phyloP scores from a whole-genome alignment of 2,329 filamentous ascomycete species.

The Penicillium sp. region DNA sequence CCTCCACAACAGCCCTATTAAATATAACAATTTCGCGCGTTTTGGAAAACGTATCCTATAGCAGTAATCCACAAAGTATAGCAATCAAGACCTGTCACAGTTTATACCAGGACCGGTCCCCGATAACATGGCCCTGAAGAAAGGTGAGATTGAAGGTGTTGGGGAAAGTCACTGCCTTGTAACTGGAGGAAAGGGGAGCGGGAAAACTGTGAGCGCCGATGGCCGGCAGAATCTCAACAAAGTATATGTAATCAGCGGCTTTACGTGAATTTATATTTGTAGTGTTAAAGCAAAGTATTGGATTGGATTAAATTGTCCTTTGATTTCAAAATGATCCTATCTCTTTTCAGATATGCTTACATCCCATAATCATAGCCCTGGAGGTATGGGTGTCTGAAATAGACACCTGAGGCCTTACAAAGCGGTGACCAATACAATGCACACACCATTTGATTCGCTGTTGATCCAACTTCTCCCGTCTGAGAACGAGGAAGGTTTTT shows the following conservation, averaged over 20 bases:
- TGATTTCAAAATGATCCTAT: background rate
- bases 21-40: background rate
- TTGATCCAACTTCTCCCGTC: background rate
- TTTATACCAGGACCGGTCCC: slow-evolving; percentile 18
- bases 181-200: slow-evolving; percentile 25
- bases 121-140: slow-evolving; percentile 20
- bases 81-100: slow-evolving; percentile 5
- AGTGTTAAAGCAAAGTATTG: background rate
- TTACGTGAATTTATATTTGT: background rate
- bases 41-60: slow-evolving; percentile 3
- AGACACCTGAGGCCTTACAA: slow-evolving; percentile 9
- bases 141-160: slow-evolving; percentile 1
- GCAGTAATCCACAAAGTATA: background rate
- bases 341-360: background rate
- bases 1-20: slow-evolving; percentile 1
- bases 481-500: background rate
- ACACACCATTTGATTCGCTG: background rate
- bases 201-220: slow-evolving; percentile 26
- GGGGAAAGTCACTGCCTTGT: slow-evolving; percentile 19
- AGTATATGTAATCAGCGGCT: background rate
- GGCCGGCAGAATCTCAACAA: slow-evolving; percentile 20
- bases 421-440: slow-evolving; percentile 4
- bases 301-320: background rate
- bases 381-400: background rate
- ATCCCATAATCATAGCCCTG: background rate